phyloP scores from a whole-genome alignment of 371 early-diverging fungal genomes.

The Apophysomyces ossiformis region DNA sequence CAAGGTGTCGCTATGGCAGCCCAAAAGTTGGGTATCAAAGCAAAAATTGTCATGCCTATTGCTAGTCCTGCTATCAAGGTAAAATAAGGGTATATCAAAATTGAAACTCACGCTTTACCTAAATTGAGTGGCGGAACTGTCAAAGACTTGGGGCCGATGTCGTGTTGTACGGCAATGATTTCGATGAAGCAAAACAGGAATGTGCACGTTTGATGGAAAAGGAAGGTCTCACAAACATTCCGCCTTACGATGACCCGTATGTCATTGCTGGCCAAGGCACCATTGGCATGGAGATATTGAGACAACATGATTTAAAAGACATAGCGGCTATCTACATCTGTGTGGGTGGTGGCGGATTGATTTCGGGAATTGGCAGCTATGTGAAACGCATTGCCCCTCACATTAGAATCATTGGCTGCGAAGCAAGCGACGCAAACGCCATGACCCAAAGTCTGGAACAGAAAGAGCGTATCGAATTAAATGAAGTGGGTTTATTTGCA shows the following conservation, averaged over 20 bases:
- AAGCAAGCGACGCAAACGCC: constrained; percentile 89
- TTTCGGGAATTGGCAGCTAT: constrained; percentile 90
- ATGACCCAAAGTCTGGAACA: constrained; percentile 80
- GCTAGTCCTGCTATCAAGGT: constrained; percentile 64
- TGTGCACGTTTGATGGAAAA: constrained; percentile 72
- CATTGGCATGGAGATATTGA: constrained; percentile 90
- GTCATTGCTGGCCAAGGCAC: constrained; percentile 99
- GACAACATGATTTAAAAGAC: constrained; percentile 71
- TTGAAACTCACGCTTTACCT: constrained; percentile 17
- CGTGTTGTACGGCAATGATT: constrained; percentile 86
- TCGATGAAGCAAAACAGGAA: constrained; percentile 92
- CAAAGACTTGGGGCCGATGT: constrained; percentile 91
- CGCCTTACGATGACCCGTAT: constrained; percentile 96
- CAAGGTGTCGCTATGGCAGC: constrained; percentile 96
- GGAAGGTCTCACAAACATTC: constrained; percentile 86
- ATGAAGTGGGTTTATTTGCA: constrained; percentile 93
- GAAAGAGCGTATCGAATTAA: constrained; percentile 66
- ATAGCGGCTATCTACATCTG: constrained; percentile 89
- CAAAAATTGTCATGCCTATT: constrained; percentile 97
- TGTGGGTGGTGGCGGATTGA: constrained; percentile 96
- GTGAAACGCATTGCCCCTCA: constrained; percentile 87
- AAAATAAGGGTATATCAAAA: constrained; percentile 4
- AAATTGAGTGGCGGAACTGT: constrained; percentile 86
- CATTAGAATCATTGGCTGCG: constrained; percentile 90
- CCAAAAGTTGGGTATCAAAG: constrained; percentile 85